Percentiles rank a stretch among this genome's conserved stretches.
phyloP scores from a whole-genome alignment of 169 alveolate genomes.

The Plasmodium blacklocki region DNA sequence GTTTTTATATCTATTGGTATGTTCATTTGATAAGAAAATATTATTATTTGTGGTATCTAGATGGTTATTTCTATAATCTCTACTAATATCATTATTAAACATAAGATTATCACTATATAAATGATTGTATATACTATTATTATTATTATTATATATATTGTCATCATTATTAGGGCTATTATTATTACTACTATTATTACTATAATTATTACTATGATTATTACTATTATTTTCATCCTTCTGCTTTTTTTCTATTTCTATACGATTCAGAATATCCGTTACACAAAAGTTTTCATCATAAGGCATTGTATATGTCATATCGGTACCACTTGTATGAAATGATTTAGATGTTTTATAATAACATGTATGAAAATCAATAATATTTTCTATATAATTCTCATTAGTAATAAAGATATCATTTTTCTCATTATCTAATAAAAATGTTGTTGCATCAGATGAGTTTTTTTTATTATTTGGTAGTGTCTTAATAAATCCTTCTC shows the following conservation, averaged over 20 bases:
- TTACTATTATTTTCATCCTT: not conserved
- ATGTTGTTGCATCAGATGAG: conserved; percentile 36
- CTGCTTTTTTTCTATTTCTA: conserved; percentile 19
- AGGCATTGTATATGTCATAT: conserved; percentile 54
- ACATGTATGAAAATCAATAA: conserved; percentile 20
- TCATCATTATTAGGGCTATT: not conserved
- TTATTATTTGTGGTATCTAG: no score
- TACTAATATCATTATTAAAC: not conserved
- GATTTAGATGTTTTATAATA: conserved; percentile 44
- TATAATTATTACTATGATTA: not conserved
- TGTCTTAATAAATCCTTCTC: conserved; percentile 36
- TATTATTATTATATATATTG: not conserved
- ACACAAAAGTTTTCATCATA: conserved; percentile 48
- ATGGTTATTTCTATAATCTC: no score
- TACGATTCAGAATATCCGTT: conserved; percentile 15
- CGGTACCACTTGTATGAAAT: conserved; percentile 10
- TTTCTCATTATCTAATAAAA: conserved; percentile 19
- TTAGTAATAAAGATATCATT: not conserved
- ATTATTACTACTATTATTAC: not conserved
- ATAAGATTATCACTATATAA: no score
- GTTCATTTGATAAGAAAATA: no score
- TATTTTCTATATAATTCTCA: not conserved
- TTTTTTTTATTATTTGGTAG: conserved; percentile 13
- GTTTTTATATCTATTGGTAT: conserved; percentile 3
- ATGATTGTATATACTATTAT: not conserved